Percentiles rank a stretch among this genome's conserved stretches.
Evolutionary conservation across 2,329 filamentous ascomycete species (phyloP).

Genomic region (Phialophora expanda): DNA sequence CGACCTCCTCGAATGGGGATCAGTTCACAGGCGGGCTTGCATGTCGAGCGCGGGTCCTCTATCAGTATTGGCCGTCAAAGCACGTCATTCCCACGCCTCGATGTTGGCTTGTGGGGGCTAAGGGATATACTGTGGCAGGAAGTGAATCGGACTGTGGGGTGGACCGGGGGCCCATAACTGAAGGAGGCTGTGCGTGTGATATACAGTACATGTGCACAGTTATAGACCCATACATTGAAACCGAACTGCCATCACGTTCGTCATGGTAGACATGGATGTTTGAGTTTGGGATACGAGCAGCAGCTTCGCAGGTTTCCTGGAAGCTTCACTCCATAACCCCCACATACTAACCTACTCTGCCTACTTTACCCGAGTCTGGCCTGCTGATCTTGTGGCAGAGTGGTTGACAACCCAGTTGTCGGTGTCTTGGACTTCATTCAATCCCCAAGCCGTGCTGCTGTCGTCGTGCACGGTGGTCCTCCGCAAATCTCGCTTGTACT

Average conservation of each 20-base stretch:
- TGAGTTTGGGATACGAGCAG: not conserved
- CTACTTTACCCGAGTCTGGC: constrained; percentile 10
- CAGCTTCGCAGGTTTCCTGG: not conserved
- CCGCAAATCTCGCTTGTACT: constrained; percentile 59
- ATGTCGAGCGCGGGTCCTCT: not conserved
- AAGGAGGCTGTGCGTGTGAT: not conserved
- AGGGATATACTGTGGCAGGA: not conserved
- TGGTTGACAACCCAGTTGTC: constrained; percentile 32
- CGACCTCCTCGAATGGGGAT: too few relatives aligned
- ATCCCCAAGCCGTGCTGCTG: constrained; percentile 51
- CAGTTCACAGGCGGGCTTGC: too few relatives aligned
- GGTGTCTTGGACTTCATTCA: constrained; percentile 45
- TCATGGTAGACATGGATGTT: not conserved
- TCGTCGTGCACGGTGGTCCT: constrained; percentile 62
- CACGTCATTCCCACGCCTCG: not conserved
- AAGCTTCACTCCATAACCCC: not conserved
- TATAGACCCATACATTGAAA: not conserved
- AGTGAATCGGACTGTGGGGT: not conserved
- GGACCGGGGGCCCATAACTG: not conserved
- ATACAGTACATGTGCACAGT: not conserved
- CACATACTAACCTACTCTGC: not conserved
- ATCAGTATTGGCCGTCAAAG: not conserved
- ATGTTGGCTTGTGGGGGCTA: not conserved
- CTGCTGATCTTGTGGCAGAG: constrained; percentile 23
- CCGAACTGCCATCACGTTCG: not conserved